Conservation (phyloP, 2,329 filamentous ascomycete species). For the Septoria petroselini region DNA sequence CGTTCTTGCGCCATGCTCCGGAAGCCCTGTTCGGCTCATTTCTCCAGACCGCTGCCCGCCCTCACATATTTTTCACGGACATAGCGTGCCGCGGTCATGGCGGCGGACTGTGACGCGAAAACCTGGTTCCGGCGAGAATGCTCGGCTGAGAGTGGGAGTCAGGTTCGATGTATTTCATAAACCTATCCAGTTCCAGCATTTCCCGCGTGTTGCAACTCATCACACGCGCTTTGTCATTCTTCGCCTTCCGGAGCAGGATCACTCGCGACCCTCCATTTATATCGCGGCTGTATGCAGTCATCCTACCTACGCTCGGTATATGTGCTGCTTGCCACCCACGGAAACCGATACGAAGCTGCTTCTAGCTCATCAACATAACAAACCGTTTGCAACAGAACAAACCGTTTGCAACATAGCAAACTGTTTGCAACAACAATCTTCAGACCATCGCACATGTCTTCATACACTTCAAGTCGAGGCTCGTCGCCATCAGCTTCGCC, state of each 20-base stretch:
- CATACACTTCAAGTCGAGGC: constrained; percentile 16
- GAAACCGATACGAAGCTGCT: constrained; percentile 1
- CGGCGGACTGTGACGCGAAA: constrained; percentile 6
- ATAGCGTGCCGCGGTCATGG: too few species aligned
- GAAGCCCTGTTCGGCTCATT: neutral
- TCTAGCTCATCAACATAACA: neutral
- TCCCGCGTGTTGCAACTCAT: constrained; percentile 7
- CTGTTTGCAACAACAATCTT: too few species aligned
- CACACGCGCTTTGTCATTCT: constrained; percentile 17
- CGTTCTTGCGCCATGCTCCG: neutral
- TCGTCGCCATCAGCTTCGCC: constrained; percentile 16
- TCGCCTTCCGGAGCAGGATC: constrained; percentile 10
- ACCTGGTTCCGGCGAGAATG: constrained; percentile 6
- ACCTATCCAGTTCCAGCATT: constrained; percentile 13
- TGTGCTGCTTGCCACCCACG: constrained; percentile 11
- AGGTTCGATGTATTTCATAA: constrained; percentile 18
- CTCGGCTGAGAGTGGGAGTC: constrained; percentile 9
- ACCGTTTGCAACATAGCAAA: too few species aligned
- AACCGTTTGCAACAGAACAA: too few species aligned
- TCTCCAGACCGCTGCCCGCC: neutral
- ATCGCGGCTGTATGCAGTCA: constrained; percentile 16
- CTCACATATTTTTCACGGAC: neutral
- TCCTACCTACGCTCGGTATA: constrained; percentile 9
- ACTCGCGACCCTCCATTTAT: constrained; percentile 12
- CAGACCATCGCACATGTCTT: too few species aligned